Evolutionary conservation across 2,329 filamentous ascomycete species (phyloP).

Genomic region (Aspergillus carbonarius): DNA sequence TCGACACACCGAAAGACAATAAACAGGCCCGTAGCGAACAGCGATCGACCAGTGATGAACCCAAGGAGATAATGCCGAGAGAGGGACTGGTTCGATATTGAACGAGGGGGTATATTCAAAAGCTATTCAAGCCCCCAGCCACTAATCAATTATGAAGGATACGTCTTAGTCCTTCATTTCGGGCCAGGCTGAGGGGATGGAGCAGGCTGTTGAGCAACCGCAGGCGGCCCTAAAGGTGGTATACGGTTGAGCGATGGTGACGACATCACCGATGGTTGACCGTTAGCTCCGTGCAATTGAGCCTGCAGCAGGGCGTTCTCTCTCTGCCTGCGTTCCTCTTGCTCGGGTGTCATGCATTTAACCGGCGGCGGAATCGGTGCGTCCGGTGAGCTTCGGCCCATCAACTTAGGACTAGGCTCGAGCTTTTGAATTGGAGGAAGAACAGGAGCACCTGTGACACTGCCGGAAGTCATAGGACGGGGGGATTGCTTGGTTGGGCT

Average conservation of each 20-base stretch:
- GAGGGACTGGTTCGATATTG: not conserved
- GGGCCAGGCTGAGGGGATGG: slow-evolving; percentile 19
- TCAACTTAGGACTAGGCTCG: slow-evolving; percentile 45
- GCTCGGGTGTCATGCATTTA: slow-evolving; percentile 46
- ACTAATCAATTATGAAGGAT: not conserved
- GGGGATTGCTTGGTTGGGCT: slow-evolving; percentile 49
- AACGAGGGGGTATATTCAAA: not conserved
- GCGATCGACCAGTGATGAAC: not conserved
- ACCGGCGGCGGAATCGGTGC: slow-evolving; percentile 43
- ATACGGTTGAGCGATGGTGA: slow-evolving; percentile 35
- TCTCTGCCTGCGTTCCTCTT: slow-evolving; percentile 41
- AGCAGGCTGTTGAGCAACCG: slow-evolving; percentile 25
- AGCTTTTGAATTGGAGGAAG: slow-evolving; percentile 43
- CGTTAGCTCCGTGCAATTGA: slow-evolving; percentile 21
- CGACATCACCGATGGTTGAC: slow-evolving; percentile 29
- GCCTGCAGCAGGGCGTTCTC: slow-evolving; percentile 35
- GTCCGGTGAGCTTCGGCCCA: slow-evolving; percentile 44
- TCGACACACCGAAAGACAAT: not conserved
- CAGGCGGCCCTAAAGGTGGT: slow-evolving; percentile 31
- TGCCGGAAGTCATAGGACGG: slow-evolving; percentile 36
- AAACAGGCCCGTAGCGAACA: not conserved
- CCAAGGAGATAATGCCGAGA: not conserved
- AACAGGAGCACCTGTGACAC: slow-evolving; percentile 35
- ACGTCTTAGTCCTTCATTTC: not conserved
- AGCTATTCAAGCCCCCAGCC: slow-evolving; percentile 1